These are phyloP conservation scores for Lactuca sativa DNA, from an alignment of 129 eudicot genomes.

Conservation along the genomic window DNA sequence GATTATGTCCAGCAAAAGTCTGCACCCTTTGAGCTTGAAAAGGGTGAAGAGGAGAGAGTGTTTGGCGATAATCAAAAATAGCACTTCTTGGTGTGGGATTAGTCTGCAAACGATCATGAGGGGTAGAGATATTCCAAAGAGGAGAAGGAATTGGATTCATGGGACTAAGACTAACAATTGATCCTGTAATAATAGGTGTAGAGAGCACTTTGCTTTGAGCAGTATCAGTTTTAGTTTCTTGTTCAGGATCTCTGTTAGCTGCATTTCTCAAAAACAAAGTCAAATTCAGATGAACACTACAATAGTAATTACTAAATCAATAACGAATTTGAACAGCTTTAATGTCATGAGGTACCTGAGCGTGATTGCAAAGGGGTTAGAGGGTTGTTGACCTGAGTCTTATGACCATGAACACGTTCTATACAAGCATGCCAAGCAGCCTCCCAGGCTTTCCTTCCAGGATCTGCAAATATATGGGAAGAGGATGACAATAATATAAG, in stretches of 20 bases:
- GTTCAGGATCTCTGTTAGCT: slow-evolving; percentile 57
- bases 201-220: slow-evolving; percentile 47
- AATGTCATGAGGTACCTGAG: slow-evolving; percentile 43
- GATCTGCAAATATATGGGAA: slow-evolving; percentile 45
- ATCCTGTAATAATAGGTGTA: slow-evolving; percentile 41
- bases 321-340: background rate
- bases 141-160: slow-evolving; percentile 80
- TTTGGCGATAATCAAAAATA: slow-evolving; percentile 47
- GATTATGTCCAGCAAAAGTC: slow-evolving; percentile 51
- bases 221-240: slow-evolving; percentile 42
- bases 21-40: slow-evolving; percentile 51
- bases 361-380: slow-evolving; percentile 56
- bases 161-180: slow-evolving; percentile 51
- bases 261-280: slow-evolving; percentile 9
- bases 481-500: background rate
- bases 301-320: background rate
- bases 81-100: slow-evolving; percentile 45
- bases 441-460: slow-evolving; percentile 76
- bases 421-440: slow-evolving; percentile 74
- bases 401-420: slow-evolving; percentile 63
- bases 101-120: slow-evolving; percentile 50
- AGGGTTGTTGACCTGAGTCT: slow-evolving; percentile 42
- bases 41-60: slow-evolving; percentile 67
- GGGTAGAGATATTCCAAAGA: slow-evolving; percentile 78
- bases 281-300: slow-evolving; percentile 15